A percentile compares a stretch with the other conserved stretches of the same genome.
These are phyloP conservation scores for Capillidium heterosporum DNA, from an alignment of 371 early-diverging fungal species.

Conservation along the genomic window DNA sequence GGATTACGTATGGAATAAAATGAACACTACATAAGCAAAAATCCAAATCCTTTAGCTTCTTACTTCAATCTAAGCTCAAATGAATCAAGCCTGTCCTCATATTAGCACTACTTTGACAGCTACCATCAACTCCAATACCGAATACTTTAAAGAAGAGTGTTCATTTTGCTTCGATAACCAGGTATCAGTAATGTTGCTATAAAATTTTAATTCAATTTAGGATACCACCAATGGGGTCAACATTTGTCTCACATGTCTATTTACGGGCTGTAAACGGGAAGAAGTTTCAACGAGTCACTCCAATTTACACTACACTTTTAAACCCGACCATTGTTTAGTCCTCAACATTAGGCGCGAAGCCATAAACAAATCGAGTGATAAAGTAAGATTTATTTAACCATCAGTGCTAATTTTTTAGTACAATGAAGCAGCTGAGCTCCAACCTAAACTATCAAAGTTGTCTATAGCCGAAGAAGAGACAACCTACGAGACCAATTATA, in stretches of 20 bases:
- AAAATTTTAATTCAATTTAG: conserved; percentile 15
- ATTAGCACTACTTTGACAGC: too few relatives aligned
- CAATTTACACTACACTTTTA: conserved; percentile 41
- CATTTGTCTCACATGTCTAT: conserved; percentile 85
- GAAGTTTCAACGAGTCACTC: conserved; percentile 42
- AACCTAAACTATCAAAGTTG: not conserved
- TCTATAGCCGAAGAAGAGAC: not conserved
- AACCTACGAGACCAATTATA: too few relatives aligned
- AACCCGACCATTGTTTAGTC: conserved; percentile 46
- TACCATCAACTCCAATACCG: not conserved
- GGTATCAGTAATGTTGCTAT: conserved; percentile 18
- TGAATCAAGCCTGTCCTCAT: too few relatives aligned
- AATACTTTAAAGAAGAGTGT: conserved; percentile 76
- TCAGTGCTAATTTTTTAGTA: not conserved
- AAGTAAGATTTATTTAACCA: conserved; percentile 2
- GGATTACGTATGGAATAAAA: too few relatives aligned
- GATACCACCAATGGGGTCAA: conserved; percentile 58
- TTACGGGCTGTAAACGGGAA: conserved; percentile 57
- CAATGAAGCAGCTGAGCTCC: conserved; percentile 1
- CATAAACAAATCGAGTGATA: conserved; percentile 20
- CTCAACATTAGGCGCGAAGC: conserved; percentile 61
- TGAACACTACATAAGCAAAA: too few relatives aligned
- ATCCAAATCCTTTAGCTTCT: too few relatives aligned
- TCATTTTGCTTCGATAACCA: conserved; percentile 80
- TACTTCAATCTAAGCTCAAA: too few relatives aligned